Evolutionary conservation across 2,329 filamentous ascomycete species (phyloP).

Genomic region (Aspergillus fischeri): DNA sequence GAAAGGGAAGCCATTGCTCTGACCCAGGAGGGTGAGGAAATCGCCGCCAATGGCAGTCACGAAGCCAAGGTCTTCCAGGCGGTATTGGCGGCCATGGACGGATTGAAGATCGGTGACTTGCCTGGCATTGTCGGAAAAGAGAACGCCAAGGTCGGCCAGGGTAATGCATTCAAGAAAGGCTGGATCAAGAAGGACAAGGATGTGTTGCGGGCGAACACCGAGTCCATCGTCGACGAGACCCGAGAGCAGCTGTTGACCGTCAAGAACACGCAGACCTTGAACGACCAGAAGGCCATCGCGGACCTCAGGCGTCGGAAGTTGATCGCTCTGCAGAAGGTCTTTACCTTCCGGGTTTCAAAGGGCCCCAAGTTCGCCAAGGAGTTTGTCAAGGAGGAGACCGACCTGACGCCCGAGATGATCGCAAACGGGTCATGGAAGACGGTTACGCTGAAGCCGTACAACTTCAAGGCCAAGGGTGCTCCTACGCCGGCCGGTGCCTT

Average conservation of each 20-base stretch:
- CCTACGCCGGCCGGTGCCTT: slow-evolving; percentile 46
- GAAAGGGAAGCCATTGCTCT: slow-evolving; percentile 74
- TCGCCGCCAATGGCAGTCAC: slow-evolving; percentile 72
- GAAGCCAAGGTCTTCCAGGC: slow-evolving; percentile 79
- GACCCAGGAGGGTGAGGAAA: slow-evolving; percentile 69
- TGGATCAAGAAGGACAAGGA: slow-evolving; percentile 64
- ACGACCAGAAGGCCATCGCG: slow-evolving; percentile 69
- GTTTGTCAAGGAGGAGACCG: slow-evolving; percentile 88
- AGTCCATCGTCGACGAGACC: slow-evolving; percentile 76
- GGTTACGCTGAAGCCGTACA: slow-evolving; percentile 80
- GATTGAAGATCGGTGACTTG: slow-evolving; percentile 73
- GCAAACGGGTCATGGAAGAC: slow-evolving; percentile 84
- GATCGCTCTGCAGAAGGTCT: slow-evolving; percentile 74
- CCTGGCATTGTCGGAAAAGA: slow-evolving; percentile 46
- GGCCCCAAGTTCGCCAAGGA: slow-evolving; percentile 84
- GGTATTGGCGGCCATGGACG: slow-evolving; percentile 67
- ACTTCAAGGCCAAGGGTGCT: slow-evolving; percentile 66
- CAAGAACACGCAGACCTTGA: slow-evolving; percentile 62
- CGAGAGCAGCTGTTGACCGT: slow-evolving; percentile 71
- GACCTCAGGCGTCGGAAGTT: slow-evolving; percentile 93
- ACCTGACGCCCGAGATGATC: slow-evolving; percentile 92
- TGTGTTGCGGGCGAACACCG: slow-evolving; percentile 52
- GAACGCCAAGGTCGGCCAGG: slow-evolving; percentile 68
- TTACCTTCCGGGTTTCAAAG: slow-evolving; percentile 79
- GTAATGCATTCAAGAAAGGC: slow-evolving; percentile 80